Base-by-base conservation (phyloP, 495 filamentous ascomycete species). In the Aspergillus incahuasiensis region DNA sequence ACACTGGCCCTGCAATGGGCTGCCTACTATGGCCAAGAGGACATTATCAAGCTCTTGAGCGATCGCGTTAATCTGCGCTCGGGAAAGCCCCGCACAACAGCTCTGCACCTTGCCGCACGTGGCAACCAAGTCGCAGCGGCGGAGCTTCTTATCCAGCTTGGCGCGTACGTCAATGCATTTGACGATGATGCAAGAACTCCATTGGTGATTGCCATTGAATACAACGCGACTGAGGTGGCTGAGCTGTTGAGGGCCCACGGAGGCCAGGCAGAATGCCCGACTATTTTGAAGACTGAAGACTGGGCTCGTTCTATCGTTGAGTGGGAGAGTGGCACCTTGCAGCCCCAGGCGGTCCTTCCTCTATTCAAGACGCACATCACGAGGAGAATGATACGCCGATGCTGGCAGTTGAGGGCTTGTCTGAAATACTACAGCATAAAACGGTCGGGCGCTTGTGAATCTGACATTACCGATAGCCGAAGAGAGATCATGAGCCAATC, bases 41-140 rank as follows among this genome's bases (percentile, higher is more conserved):
- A 15, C 1, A 38, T 54, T 16, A 38, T 24, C 2, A 24, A 16
- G 6, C 28, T 46, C 1, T 38, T 46, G 24, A 3, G 34, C 5
- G 24, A 45, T 16, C 2, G 51, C 19, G 40, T 54, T 24, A 42
- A 54, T 46, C 40, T 54, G 0, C 21, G 51, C n/a, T 15, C 51
- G n/a, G 51, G 51, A 45, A 13, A 28, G 25, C 25, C 8, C 4
- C 25, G 25, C 4, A 3, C 4, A 8, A 28, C 25, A 4, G 25
- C 25, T 28, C 25, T 28, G 3, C 25, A 28, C 25, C 8, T 4
- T 28, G 51, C 51, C 8, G 51, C 51, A 5, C 21, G 9, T 1
- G 20, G 3, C 24, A 46, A 45, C 16, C 40, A 45, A 18, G 24
- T 45, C 1, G 24, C 18, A 3, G 34, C 44, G 1, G 51, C 41